Percentiles rank a stretch among this genome's conserved stretches.
Conservation (phyloP, 345 rosid species). For the Sonneratia alba region DNA sequence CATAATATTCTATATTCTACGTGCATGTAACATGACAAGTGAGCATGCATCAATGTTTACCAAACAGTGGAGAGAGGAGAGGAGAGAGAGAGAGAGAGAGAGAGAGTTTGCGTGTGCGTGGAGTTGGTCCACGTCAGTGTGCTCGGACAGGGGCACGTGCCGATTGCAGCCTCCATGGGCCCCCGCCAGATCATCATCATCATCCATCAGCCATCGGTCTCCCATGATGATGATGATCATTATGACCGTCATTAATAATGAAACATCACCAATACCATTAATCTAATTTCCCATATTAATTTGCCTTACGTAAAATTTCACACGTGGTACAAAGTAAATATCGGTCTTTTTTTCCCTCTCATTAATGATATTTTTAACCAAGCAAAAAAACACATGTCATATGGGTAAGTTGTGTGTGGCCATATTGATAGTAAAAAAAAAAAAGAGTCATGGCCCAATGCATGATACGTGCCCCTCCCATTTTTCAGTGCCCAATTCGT, state of each 20-base stretch:
- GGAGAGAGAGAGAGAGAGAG: slow-evolving; percentile 14
- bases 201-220: background rate
- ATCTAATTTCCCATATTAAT: background rate
- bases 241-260: no score
- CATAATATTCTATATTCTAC: no score
- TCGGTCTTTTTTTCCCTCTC: no score
- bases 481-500: background rate
- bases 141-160: slow-evolving; percentile 51
- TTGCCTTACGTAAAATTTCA: no score
- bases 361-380: no score
- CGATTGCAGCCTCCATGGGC: slow-evolving; percentile 23
- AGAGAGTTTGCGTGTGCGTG: slow-evolving; percentile 18
- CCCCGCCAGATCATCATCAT: slow-evolving; percentile 14
- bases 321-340: background rate
- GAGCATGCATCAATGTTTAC: background rate
- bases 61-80: no score
- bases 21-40: background rate
- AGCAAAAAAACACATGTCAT: no score
- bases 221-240: background rate
- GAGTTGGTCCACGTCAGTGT: slow-evolving; percentile 28
- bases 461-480: background rate
- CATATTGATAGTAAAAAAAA: background rate
- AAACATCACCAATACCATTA: background rate
- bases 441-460: background rate
- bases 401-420: background rate